Evolutionary conservation across 768 basidiomycete species (phyloP), one percentile per base, ranked within the genome.

Genomic region (Coprinellus aureogranulatus): DNA sequence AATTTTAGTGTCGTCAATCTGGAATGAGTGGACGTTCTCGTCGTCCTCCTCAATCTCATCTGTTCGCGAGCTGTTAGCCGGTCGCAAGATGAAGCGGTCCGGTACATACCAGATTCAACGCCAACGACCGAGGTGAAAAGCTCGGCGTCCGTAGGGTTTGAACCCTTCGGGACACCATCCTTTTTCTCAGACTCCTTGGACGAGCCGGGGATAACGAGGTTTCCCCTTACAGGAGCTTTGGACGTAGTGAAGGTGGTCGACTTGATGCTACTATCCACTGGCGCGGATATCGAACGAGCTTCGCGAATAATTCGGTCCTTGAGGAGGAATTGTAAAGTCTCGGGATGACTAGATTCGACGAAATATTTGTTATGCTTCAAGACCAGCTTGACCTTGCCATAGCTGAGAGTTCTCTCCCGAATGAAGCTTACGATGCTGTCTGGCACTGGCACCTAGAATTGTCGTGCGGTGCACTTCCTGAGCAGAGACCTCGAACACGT

Each of bases 41-140:
- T 98, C 97, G 63, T 98, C 95, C 69, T 98, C 96, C 48, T 97
- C 95, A 45, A 98, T 86, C 71, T 98, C 95, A 68, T 97, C 96
- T 96, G 25, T 40, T 55, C 61, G 18, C 22, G 28, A 48, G 55
- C 18, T 48, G 46, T 31, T 34, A 54, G 18, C 37, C 23, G 28
- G 41, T 16, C 31, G 12, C 23, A 18, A 40, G 34, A 39, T 22
- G 44, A 30, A 47, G 39, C 42, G 20, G 46, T 11, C 8, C 20
- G 9, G 2, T 37, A 72, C 84, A 57, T 65, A 90, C 93, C 92
- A 63, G 82, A 81, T 61, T 97, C 94, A 42, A 98, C 88, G 2
- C 96, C 96, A 25, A 98, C 92, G n/a, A 98, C 91, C 4, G 95
- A 93, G 3, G 93, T 93, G 70, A 99, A 94, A 6, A 98, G 74